Conservation (phyloP, 2,329 filamentous ascomycete genomes). For the Dactylonectria macrodidyma region DNA sequence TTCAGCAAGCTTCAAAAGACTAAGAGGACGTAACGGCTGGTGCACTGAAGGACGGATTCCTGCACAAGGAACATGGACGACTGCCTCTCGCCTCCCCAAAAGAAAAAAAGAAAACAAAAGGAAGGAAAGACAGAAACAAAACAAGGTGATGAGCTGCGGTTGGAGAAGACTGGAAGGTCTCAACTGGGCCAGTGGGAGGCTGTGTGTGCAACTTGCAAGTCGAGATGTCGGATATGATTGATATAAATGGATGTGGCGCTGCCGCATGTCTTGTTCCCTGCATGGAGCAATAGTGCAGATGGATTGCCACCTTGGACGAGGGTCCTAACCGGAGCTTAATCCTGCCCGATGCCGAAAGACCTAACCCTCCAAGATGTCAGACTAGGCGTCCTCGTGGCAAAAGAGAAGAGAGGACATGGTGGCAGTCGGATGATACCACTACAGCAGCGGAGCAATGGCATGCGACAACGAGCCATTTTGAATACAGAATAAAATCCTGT, state of each 20-base stretch:
- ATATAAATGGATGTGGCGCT: slow-evolving; percentile 47
- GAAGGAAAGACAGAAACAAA: slow-evolving; percentile 23
- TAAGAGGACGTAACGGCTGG: slow-evolving; percentile 30
- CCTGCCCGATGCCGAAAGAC: slow-evolving; percentile 14
- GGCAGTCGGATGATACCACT: slow-evolving; percentile 39
- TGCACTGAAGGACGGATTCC: slow-evolving; percentile 35
- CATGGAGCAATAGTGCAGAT: slow-evolving; percentile 28
- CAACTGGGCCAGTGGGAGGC: slow-evolving; percentile 13
- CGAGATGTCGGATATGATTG: slow-evolving; percentile 45
- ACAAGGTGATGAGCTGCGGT: slow-evolving; percentile 16
- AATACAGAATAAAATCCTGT: slow-evolving; percentile 48
- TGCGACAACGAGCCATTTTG: slow-evolving; percentile 52
- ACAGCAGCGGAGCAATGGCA: slow-evolving; percentile 35
- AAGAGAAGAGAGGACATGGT: slow-evolving; percentile 38
- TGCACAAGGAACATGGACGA: slow-evolving; percentile 45
- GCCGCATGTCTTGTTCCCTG: slow-evolving; percentile 22
- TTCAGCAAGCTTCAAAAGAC: slow-evolving; percentile 37
- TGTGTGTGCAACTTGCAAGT: slow-evolving; percentile 21
- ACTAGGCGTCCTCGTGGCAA: slow-evolving; percentile 44
- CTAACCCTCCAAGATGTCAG: slow-evolving; percentile 14
- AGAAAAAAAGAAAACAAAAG: slow-evolving; percentile 20
- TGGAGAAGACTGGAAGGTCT: not conserved
- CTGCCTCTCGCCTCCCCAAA: slow-evolving; percentile 16
- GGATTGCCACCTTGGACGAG: slow-evolving; percentile 44
- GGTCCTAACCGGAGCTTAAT: slow-evolving; percentile 40